phyloP scores from a whole-genome alignment of 2,329 filamentous ascomycete genomes.

The Fusarium veterinarium region DNA sequence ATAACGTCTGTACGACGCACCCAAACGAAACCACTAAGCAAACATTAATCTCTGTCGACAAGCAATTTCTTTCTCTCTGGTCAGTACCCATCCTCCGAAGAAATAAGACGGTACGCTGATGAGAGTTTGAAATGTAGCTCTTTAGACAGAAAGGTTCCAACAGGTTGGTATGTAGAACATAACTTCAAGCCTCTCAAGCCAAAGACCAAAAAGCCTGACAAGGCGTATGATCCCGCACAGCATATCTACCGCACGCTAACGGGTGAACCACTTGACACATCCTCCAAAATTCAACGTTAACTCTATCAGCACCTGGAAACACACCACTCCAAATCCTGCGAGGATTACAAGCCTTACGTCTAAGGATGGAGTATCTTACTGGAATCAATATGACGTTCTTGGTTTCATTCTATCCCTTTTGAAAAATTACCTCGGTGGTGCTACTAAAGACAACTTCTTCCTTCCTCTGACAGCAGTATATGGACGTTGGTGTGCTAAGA shows the following conservation, averaged over 20 bases:
- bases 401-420: not conserved
- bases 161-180: not conserved
- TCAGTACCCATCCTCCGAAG: not conserved
- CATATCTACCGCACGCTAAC: not conserved
- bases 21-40: accelerated
- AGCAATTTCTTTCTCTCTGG: not conserved
- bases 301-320: not conserved
- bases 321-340: not conserved
- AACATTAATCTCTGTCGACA: not conserved
- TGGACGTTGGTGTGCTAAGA: not conserved
- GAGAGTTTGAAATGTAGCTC: not conserved
- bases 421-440: accelerated
- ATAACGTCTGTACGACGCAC: not conserved
- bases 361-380: not conserved
- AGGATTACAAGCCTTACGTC: accelerated
- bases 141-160: not conserved
- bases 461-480: not conserved
- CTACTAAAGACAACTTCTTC: not conserved
- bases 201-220: no score
- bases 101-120: not conserved
- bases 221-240: not conserved
- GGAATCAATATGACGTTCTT: not conserved
- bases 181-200: not conserved
- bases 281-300: not conserved
- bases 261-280: no score